Evolutionary conservation across 1,284 basidiomycete genomes (phyloP).

Genomic region (Boletellus deceptivus): DNA sequence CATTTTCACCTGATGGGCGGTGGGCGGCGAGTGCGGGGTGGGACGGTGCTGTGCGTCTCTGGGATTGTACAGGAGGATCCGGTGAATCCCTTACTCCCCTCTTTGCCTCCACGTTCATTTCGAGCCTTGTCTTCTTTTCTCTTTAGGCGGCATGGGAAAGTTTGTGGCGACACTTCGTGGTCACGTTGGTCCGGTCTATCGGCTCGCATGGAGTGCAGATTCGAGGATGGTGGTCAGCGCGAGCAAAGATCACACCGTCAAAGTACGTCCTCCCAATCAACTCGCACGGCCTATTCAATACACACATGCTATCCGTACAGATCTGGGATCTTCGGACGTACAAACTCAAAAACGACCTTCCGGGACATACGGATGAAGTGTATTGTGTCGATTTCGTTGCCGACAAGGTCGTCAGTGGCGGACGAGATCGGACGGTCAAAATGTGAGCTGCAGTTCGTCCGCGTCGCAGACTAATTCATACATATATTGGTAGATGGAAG

Average conservation of each 20-base stretch:
- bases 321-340: conserved; percentile 95
- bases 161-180: conserved; percentile 90
- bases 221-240: conserved; percentile 90
- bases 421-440: conserved; percentile 71
- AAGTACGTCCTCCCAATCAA: conserved; percentile 50
- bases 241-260: conserved; percentile 94
- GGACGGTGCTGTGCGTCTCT: conserved; percentile 90
- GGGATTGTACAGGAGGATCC: conserved; percentile 57
- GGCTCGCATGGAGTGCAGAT: conserved; percentile 94
- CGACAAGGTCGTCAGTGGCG: conserved; percentile 96
- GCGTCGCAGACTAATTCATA: conserved; percentile 3
- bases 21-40: conserved; percentile 91
- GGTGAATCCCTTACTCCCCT: conserved; percentile 2
- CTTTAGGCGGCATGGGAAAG: conserved; percentile 78
- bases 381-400: conserved; percentile 99
- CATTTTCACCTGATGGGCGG: conserved; percentile 92
- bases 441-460: conserved; percentile 43
- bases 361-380: conserved; percentile 96
- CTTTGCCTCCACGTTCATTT: background rate
- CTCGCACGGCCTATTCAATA: too few relatives aligned
- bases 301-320: conserved; percentile 38
- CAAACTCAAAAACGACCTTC: conserved; percentile 90
- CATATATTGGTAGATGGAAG: conserved; percentile 25
- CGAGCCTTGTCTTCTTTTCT: background rate
- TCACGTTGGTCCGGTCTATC: conserved; percentile 93